Base-by-base conservation (phyloP, 176 grass and related monocot genomes). In the Hsuehochloa calcarea region DNA sequence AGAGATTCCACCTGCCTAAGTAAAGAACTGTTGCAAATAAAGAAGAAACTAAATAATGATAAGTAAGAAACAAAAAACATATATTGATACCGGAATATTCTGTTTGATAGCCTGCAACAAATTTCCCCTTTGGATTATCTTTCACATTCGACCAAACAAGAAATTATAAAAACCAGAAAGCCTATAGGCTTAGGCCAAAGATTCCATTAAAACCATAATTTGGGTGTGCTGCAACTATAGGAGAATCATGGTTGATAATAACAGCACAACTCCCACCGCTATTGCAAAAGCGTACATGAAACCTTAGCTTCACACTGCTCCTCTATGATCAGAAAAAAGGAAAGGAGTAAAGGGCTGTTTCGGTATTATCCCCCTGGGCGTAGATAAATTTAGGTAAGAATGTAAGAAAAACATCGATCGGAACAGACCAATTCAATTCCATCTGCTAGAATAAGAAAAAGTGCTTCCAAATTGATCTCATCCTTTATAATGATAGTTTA, bases 121-220 rank as follows among this genome's bases (percentile, higher is more conserved):
- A 75, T 41, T 49, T n/a, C 26, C 71, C 46, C 38, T 75, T 4
- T 15, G 17, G 40, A n/a, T 47, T 68, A 67, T 81, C 61, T 81
- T 50, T 81, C 59, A 22, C n/a, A 51, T 81, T 81, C 15, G 22
- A 4, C 51, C 20, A 60, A 56, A 77, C 22, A 79, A 79, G 47
- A 23, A 79, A 79, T 10, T 79, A 43, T 4, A 41, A 79, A 79
- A 62, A 17, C 56, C 39, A 64, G n/a, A 60, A 60, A 26, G n/a
- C 58, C 22, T 3, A 60, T 44, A 44, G 46, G 46, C 45, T 47
- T 10, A 10, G 2, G 10, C 2, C 45, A 47, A 47, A n/a, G 45
- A 47, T 47, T 47, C 45, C 45, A 47, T 47, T 11, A 47, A 47
- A 47, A 13, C 10, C 10, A 47, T 47, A n/a, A n/a, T 47, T 47